Conservation (phyloP, 2,329 filamentous ascomycete species). For the Raffaelea albimanens region DNA sequence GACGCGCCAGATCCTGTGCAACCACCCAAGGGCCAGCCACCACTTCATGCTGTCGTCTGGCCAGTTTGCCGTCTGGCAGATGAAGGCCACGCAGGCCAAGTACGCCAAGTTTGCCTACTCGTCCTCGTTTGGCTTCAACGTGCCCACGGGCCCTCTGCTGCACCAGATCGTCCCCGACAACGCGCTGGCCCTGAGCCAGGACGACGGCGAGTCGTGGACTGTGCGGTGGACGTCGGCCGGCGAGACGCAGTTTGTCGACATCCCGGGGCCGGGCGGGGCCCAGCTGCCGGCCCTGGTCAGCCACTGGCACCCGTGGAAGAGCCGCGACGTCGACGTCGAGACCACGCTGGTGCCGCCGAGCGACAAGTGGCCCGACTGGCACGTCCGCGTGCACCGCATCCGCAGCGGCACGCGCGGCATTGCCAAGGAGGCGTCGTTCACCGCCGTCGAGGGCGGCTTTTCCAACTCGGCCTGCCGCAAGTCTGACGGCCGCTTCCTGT, state of each 20-base stretch:
- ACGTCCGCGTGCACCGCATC: constrained; percentile 25
- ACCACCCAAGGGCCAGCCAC: constrained; percentile 17
- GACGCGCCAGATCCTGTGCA: constrained; percentile 32
- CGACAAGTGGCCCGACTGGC: constrained; percentile 25
- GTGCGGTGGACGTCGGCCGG: constrained; percentile 8
- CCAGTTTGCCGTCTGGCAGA: constrained; percentile 22
- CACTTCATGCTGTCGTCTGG: constrained; percentile 28
- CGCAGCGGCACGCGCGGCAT: not conserved
- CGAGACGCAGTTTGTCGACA: not conserved
- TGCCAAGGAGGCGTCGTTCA: constrained; percentile 1
- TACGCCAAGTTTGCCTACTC: constrained; percentile 32
- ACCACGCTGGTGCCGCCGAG: constrained; percentile 25
- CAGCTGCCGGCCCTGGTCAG: not conserved
- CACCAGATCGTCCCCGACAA: constrained; percentile 18
- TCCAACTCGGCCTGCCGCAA: constrained; percentile 12
- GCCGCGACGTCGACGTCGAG: constrained; percentile 18
- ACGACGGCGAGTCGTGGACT: constrained; percentile 13
- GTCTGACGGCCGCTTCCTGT: not conserved
- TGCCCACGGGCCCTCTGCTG: constrained; percentile 21
- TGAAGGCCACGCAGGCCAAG: constrained; percentile 26
- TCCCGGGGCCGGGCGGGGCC: not conserved
- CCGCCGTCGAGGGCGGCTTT: constrained; percentile 18
- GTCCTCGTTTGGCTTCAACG: constrained; percentile 28
- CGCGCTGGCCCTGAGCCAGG: constrained; percentile 13
- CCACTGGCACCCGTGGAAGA: constrained; percentile 14